phyloP scores from a whole-genome alignment of 768 basidiomycete species.

The Coprinellus aureogranulatus region DNA sequence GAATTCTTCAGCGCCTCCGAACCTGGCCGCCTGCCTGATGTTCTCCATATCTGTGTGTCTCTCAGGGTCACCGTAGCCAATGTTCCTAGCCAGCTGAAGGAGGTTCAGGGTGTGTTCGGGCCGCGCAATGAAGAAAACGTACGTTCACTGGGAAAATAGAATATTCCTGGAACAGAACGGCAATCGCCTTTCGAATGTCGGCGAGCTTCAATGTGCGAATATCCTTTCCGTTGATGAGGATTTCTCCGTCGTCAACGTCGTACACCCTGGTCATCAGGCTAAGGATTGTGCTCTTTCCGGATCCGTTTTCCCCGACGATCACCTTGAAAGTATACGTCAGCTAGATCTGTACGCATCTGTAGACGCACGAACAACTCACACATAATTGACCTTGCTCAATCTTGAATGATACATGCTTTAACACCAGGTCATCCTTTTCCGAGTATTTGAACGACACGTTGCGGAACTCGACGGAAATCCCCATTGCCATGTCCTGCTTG shows the following conservation, averaged over 20 bases:
- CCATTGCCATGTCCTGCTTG: slow-evolving; percentile 7
- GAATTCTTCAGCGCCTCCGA: slow-evolving; percentile 70
- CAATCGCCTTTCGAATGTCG: slow-evolving; percentile 61
- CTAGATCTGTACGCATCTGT: too few relatives aligned
- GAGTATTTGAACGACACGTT: slow-evolving; percentile 75
- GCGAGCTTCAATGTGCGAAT: slow-evolving; percentile 58
- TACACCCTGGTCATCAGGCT: slow-evolving; percentile 72
- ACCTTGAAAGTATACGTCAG: slow-evolving; percentile 42
- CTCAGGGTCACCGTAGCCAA: slow-evolving; percentile 67
- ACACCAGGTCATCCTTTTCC: slow-evolving; percentile 45
- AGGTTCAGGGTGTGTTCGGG: not conserved
- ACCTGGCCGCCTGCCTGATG: slow-evolving; percentile 59
- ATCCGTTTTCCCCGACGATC: slow-evolving; percentile 77
- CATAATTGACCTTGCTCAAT: slow-evolving; percentile 71
- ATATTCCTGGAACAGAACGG: slow-evolving; percentile 80
- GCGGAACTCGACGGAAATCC: slow-evolving; percentile 39
- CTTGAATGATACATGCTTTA: slow-evolving; percentile 66
- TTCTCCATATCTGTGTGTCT: slow-evolving; percentile 50
- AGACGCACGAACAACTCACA: slow-evolving; percentile 37
- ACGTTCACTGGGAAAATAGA: slow-evolving; percentile 77
- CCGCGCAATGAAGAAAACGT: too few relatives aligned
- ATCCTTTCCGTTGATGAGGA: slow-evolving; percentile 61
- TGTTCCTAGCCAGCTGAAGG: slow-evolving; percentile 70
- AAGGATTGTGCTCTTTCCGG: slow-evolving; percentile 77
- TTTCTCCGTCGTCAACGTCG: slow-evolving; percentile 65